Conservation (phyloP, 2,329 filamentous ascomycete genomes). For the Nemania bipapillata region DNA sequence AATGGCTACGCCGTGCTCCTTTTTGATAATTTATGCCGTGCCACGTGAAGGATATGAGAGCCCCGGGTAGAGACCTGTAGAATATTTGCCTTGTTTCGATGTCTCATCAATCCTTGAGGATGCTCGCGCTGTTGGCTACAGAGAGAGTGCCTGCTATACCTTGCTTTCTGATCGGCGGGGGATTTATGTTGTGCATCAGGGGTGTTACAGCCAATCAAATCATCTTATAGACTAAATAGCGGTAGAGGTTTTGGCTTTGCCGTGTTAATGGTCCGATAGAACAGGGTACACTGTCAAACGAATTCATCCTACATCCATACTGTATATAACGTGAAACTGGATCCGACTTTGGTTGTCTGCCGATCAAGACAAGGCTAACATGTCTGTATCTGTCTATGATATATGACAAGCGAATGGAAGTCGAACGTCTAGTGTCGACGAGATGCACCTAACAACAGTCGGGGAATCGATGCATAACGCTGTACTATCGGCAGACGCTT, state of each 20-base stretch:
- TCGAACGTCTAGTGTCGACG: neutral
- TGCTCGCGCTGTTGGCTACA: neutral
- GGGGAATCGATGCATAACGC: neutral
- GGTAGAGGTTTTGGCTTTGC: conserved; percentile 14
- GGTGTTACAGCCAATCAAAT: conserved; percentile 24
- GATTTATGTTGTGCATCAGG: conserved; percentile 12
- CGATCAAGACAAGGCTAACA: neutral
- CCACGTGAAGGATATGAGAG: neutral
- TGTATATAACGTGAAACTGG: conserved; percentile 7
- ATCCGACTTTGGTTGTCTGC: conserved; percentile 2
- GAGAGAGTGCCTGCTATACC: neutral
- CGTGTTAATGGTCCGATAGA: neutral
- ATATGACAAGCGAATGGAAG: neutral
- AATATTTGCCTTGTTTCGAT: conserved; percentile 1
- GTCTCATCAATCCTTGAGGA: neutral
- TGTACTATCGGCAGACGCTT: neutral
- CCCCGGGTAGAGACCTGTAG: neutral
- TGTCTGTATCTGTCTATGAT: neutral
- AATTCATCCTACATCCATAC: neutral
- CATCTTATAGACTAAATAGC: conserved; percentile 5
- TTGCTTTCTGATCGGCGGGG: conserved; percentile 10
- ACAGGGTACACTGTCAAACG: neutral
- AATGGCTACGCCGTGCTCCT: neutral
- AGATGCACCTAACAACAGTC: conserved; percentile 1
- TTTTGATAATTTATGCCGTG: conserved; percentile 5